Evolutionary conservation across 1,284 basidiomycete genomes (phyloP), one percentile per base, ranked within the genome.

Genomic region (Tylopilus sp.): DNA sequence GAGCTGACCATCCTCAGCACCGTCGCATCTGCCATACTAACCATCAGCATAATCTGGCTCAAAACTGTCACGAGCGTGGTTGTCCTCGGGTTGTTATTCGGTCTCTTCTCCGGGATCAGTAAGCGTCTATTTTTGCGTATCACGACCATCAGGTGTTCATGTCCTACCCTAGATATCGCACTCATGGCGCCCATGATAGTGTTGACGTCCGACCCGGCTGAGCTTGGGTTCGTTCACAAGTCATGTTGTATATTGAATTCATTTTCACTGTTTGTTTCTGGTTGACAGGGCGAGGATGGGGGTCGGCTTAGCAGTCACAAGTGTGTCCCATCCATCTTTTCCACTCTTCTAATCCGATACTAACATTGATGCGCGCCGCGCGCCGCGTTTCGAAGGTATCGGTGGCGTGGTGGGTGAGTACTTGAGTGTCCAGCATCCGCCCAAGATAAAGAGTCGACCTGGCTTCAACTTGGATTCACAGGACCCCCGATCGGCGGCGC

Each of bases 11-110:
- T 85, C 32, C 66, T 79, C 8, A 77, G 80, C 52, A 66, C 64
- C 7, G 22, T 73, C 18, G 62, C 57, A n/a, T 74, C 71, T 24
- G 71, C 68, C 1, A 62, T 78, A 70, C 54, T 78, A 70, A 64
- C 86, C n/a, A 82, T 87, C 53, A 79, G 80, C 60, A 81, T 82
- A 62, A 74, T 84, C 12, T 84, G 77, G 39, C 74, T 86, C 18
- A 74, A 77, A 22, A 44, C 19, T n/a, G 76, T 79, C 32, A 73
- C 76, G 1, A 84, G 84, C 9, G 80, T 83, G 2, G 73, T 86
- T 6, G 67, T 79, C 26, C 86, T 88, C 58, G 82, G 83, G 9
- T 67, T 84, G 44, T 69, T 88, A 19, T 89, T 81, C 63, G 86
- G 87, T 0, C 78, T 87, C 60, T 86, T 87, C 67, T 83, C 81